A percentile compares a stretch with the other conserved stretches of the same genome.
Conservation (phyloP, 805 yeast species). For the Candida alai region DNA sequence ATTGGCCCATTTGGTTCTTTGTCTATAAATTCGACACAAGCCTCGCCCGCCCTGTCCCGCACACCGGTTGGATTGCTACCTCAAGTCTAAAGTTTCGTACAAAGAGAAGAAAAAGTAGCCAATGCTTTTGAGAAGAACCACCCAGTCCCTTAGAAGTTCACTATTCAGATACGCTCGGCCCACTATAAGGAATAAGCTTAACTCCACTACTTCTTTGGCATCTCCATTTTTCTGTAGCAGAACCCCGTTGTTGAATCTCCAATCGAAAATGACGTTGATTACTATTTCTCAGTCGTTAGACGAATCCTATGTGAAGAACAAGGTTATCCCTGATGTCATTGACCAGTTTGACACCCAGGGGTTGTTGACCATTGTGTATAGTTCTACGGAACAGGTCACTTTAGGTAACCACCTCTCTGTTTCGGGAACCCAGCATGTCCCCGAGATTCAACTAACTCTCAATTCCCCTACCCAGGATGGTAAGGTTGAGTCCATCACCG, state of each 20-base stretch:
- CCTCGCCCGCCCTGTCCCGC: no score
- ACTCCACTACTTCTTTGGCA: slow-evolving; percentile 1
- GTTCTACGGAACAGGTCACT: slow-evolving; percentile 57
- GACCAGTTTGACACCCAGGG: slow-evolving; percentile 49
- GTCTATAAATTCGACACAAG: no score
- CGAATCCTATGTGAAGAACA: slow-evolving; percentile 47
- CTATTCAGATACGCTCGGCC: neutral
- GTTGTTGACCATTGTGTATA: slow-evolving; percentile 59
- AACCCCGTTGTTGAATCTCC: slow-evolving; percentile 3
- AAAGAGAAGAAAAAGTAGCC: no score
- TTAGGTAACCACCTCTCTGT: slow-evolving; percentile 72
- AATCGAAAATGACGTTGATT: slow-evolving; percentile 38
- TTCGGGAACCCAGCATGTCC: slow-evolving; percentile 63
- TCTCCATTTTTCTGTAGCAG: neutral
- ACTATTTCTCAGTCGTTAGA: slow-evolving; percentile 54
- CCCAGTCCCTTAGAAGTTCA: slow-evolving; percentile 3
- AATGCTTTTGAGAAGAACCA: slow-evolving; percentile 3
- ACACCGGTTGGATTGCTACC: no score
- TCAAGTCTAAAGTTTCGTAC: no score
- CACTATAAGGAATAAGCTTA: neutral
- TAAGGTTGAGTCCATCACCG: slow-evolving; percentile 35
- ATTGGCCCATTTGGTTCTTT: no score
- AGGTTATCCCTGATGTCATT: slow-evolving; percentile 50
- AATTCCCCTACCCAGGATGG: slow-evolving; percentile 42
- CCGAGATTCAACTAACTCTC: slow-evolving; percentile 63